Conservation (phyloP, 768 basidiomycete genomes). For the Clitopilus passeckerianus region DNA sequence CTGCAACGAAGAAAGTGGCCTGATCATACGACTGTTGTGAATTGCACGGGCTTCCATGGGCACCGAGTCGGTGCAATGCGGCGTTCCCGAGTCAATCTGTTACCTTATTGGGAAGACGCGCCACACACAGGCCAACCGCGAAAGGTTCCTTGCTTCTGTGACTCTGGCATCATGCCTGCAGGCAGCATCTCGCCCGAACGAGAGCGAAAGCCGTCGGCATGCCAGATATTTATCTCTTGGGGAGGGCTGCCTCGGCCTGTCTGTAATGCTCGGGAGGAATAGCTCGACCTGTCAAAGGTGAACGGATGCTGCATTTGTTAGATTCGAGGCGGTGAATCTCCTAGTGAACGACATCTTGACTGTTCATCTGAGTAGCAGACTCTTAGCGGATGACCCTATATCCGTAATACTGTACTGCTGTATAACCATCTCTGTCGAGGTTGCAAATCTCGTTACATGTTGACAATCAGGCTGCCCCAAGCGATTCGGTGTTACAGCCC, state of each 20-base stretch:
- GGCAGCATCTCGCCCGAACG: neutral
- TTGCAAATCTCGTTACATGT: neutral
- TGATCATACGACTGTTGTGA: neutral
- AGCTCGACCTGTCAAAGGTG: neutral
- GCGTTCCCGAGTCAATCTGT: neutral
- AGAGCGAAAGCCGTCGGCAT: neutral
- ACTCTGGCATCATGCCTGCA: neutral
- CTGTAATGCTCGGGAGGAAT: neutral
- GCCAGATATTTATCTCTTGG: neutral
- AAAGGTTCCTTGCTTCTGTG: neutral
- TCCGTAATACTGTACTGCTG: neutral
- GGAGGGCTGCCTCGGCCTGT: neutral
- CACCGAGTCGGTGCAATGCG: conserved; percentile 1
- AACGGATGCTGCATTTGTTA: neutral
- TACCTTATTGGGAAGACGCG: neutral
- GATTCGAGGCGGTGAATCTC: neutral
- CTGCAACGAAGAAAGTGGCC: neutral
- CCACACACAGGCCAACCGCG: neutral
- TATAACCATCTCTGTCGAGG: neutral
- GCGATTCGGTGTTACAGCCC: neutral
- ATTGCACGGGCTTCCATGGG: neutral
- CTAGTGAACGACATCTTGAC: neutral
- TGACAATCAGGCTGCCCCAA: neutral
- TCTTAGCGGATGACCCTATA: neutral
- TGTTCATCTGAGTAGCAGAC: neutral